Evolutionary conservation across 2,329 filamentous ascomycete species (phyloP).

Genomic region (Metarhizium anisopliae): DNA sequence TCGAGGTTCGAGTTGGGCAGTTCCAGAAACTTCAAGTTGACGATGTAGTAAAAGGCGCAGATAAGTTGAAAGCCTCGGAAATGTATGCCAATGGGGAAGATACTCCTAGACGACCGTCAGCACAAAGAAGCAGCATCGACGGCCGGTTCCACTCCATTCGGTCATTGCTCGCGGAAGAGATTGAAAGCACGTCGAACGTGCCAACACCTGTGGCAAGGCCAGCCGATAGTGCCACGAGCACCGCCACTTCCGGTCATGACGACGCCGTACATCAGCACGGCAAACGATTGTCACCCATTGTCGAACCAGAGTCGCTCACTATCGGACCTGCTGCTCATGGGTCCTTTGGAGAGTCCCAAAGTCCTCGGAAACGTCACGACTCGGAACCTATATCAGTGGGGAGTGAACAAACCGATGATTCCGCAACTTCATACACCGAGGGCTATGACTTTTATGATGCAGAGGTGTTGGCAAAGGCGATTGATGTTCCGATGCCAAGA

Average conservation of each 20-base stretch:
- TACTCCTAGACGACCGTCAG: slow-evolving; percentile 25
- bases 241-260: slow-evolving; percentile 1
- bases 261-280: slow-evolving; percentile 21
- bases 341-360: slow-evolving; percentile 18
- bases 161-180: slow-evolving; percentile 44
- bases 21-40: slow-evolving; percentile 25
- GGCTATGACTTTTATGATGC: slow-evolving; percentile 60
- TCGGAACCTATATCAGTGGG: slow-evolving; percentile 41
- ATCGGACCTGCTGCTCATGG: slow-evolving; percentile 39
- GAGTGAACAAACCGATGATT: slow-evolving; percentile 39
- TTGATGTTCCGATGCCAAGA: slow-evolving; percentile 40
- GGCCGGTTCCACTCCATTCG: slow-evolving; percentile 24
- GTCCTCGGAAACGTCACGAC: slow-evolving; percentile 36
- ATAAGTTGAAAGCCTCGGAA: slow-evolving; percentile 17
- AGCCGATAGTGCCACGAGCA: slow-evolving; percentile 26
- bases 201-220: slow-evolving; percentile 51
- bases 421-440: slow-evolving; percentile 44
- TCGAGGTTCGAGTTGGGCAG: slow-evolving; percentile 36
- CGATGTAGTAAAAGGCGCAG: slow-evolving; percentile 16
- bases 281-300: slow-evolving; percentile 36
- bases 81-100: slow-evolving; percentile 24
- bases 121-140: slow-evolving; percentile 20
- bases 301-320: slow-evolving; percentile 40
- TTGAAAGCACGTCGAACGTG: slow-evolving; percentile 55
- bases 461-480: slow-evolving; percentile 41